A percentile compares a stretch with the other conserved stretches of the same genome.
These are phyloP conservation scores for Komagataella kurtzmanii DNA, from an alignment of 805 yeast species.

Conservation along the genomic window DNA sequence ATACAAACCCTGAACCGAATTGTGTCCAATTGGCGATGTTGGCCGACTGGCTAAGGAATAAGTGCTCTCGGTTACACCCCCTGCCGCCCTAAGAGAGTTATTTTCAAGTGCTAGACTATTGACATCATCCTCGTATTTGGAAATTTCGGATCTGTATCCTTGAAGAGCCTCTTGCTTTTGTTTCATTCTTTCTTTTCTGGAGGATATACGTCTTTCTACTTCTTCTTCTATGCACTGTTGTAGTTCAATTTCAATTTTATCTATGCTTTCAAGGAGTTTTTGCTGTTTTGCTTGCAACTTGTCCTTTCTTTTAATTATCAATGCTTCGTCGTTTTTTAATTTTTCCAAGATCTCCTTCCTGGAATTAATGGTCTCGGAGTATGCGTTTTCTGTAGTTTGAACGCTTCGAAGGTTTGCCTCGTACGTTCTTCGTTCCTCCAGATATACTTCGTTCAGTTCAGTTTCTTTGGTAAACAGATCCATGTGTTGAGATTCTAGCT, in stretches of 20 bases:
- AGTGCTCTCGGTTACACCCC: background rate
- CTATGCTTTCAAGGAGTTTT: constrained; percentile 14
- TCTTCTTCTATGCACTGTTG: constrained; percentile 12
- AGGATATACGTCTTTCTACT: constrained; percentile 9
- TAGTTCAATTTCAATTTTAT: constrained; percentile 11
- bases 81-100: background rate
- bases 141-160: constrained; percentile 10
- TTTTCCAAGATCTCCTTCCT: constrained; percentile 10
- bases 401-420: constrained; percentile 20
- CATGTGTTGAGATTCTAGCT: constrained; percentile 20
- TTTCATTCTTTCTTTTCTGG: constrained; percentile 9
- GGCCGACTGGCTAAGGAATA: constrained; percentile 7
- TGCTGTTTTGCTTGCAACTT: constrained; percentile 16
- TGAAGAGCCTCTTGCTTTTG: constrained; percentile 13
- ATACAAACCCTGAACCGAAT: background rate
- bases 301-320: constrained; percentile 18
- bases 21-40: constrained; percentile 1
- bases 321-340: constrained; percentile 16
- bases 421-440: constrained; percentile 22
- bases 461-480: constrained; percentile 20
- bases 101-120: background rate
- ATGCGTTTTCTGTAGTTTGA: constrained; percentile 16
- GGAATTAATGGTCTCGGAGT: constrained; percentile 11
- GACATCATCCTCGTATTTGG: constrained; percentile 4
- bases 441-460: constrained; percentile 23